Percentiles rank a stretch among this genome's conserved stretches.
These are phyloP conservation scores for Mortierella sp. DNA, from an alignment of 371 early-diverging fungal species.

Conservation along the genomic window DNA sequence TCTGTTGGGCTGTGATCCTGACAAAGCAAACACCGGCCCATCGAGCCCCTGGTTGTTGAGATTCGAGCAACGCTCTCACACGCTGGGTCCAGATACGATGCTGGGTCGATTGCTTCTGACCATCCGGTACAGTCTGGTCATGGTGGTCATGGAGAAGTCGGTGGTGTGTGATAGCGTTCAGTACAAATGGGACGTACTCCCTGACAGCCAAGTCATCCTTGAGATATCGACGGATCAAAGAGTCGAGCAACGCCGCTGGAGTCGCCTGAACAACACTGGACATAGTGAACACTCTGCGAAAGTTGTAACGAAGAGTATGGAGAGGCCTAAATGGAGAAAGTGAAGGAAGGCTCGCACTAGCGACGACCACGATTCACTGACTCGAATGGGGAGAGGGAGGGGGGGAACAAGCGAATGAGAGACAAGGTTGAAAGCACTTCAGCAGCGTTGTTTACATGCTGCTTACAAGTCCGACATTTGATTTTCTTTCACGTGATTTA, in stretches of 20 bases:
- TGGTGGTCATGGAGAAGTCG: constrained; percentile 54
- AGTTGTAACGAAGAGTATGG: not conserved
- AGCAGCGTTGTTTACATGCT: too few relatives aligned
- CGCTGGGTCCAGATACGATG: constrained; percentile 68
- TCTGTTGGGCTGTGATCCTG: constrained; percentile 64
- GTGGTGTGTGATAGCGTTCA: constrained; percentile 59
- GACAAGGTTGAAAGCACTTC: too few relatives aligned
- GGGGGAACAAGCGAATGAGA: too few relatives aligned
- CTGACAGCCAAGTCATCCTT: constrained; percentile 40
- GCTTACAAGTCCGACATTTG: too few relatives aligned
- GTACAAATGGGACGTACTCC: constrained; percentile 58
- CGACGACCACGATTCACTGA: too few relatives aligned
- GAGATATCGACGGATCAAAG: constrained; percentile 46
- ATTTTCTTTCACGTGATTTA: too few relatives aligned
- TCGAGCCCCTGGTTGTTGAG: constrained; percentile 61
- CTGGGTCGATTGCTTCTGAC: constrained; percentile 27
- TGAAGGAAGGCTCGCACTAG: too few relatives aligned
- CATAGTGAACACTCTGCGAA: constrained; percentile 6
- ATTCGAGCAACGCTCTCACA: constrained; percentile 65
- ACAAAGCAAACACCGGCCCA: constrained; percentile 67
- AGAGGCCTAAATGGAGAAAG: too few relatives aligned
- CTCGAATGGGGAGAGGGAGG: too few relatives aligned
- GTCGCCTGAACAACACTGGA: constrained; percentile 37
- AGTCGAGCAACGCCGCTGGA: constrained; percentile 36
- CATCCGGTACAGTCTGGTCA: constrained; percentile 18